Base-by-base conservation (phyloP, 768 basidiomycete species). In the Boletus barrowsii region DNA sequence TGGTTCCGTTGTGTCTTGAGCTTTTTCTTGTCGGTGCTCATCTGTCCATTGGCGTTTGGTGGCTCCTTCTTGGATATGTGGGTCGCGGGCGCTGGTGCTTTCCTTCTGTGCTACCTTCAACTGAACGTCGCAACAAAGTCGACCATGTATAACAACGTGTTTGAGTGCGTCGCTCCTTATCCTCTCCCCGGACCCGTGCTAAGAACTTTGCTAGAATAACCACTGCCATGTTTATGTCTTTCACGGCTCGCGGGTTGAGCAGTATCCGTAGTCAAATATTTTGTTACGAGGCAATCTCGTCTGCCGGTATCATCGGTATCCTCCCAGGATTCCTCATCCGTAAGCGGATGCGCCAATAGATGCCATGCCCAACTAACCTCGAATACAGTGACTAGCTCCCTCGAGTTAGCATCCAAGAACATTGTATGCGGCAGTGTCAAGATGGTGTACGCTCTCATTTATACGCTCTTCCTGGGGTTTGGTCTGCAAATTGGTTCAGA, bases 251-350 rank as follows among this genome's bases (percentile, higher is more conserved):
- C 42, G 93, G 86, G 10, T 73, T 97, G 33, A 88, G 90, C 56
- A 88, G 86, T 58, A 90, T 93, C 54, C 80, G 80, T 17, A 81
- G 78, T 47, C 79, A 85, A 46, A 78, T 89, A 47, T 96, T 97
- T 71, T 97, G 93, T 68, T 97, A 95, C 66, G 87, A 90, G 3
- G 89, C 94, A 4, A 88, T 96, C 54, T 93, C 93, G 1, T 93
- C 90, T 9, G 80, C 91, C 47, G 86, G 85, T 24, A 90, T 95
- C 51, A 89, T 95, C 32, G 84, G 90, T 36, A 93, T 96, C 56
- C 79, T 95, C 42, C 93, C 93, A n/a, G 93, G 90, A 1, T 94
- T 87, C 70, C 78, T 91, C 47, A 89, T 92, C 55, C 68, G 90
- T 90, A 66, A 54, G 86, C 73, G 11, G 33, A 41, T 42, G 39